Conservation (phyloP, 2,329 filamentous ascomycete genomes). For the Beauveria asiatica region DNA sequence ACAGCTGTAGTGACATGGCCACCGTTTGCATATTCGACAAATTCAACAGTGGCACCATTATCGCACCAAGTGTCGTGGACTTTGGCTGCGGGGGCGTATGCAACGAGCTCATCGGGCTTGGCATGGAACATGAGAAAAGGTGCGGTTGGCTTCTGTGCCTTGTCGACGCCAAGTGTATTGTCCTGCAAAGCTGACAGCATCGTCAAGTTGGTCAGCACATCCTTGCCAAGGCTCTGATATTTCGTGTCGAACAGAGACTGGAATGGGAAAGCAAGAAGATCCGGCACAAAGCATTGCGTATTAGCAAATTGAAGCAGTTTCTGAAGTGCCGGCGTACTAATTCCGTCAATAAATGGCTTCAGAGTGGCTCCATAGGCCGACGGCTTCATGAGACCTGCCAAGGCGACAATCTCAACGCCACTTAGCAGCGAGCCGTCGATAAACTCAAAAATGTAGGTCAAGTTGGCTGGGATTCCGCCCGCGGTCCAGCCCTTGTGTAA, state of each 20-base stretch:
- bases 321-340: background rate
- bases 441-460: background rate
- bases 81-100: background rate
- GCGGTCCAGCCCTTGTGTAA: background rate
- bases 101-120: constrained; percentile 5
- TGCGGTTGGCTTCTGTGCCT: background rate
- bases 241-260: constrained; percentile 3
- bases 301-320: background rate
- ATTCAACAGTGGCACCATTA: background rate
- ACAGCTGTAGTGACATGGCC: constrained; percentile 5
- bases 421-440: background rate
- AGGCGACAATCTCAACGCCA: background rate
- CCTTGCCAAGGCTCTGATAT: constrained; percentile 2
- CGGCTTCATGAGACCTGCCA: constrained; percentile 24
- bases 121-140: constrained; percentile 10
- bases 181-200: background rate
- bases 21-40: background rate
- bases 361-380: constrained; percentile 1
- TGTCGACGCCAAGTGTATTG: constrained; percentile 5
- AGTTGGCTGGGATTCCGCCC: background rate
- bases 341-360: background rate
- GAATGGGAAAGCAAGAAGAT: background rate
- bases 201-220: background rate
- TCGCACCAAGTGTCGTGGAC: constrained; percentile 1
- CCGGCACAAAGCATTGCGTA: background rate